Evolutionary conservation across 1,139 yeast species (phyloP), one percentile per base, ranked within the genome.

Genomic region (Arxiozyma bovina): DNA sequence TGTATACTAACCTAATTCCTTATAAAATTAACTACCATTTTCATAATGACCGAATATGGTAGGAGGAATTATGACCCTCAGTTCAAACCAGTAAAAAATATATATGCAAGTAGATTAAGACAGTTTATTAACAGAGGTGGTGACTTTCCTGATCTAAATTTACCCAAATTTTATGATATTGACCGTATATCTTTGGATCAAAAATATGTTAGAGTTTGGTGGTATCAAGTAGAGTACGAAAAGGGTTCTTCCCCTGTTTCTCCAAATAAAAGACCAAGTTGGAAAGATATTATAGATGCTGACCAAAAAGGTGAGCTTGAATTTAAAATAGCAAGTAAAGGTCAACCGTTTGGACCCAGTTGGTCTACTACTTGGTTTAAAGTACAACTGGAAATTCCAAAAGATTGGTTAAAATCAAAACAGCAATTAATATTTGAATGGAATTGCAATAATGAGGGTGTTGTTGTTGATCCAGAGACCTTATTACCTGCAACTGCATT

Each of bases 351-450:
- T 70, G 97, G 96, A 0, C 98, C 98, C 1, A 85, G 95, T 18
- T 93, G 98, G 99, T 85, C 93, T 59, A 86, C 97, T 1, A 94
- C 90, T 62, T 93, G 99, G 99, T 89, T 93, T 71, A 80, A 83
- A 62, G 74, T 91, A 45, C 72, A 77, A 27, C 71, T 87, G 58
- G 74, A 75, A 38, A 74, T 91, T 8, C 96, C 96, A 0, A 64
- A 74, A 22, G 69, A 74, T 3, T 86, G 93, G 87, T 68, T 70
- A 18, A 53, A 65, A 2, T 34, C 42, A 8, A 74, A 73, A 46
- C 78, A 77, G 45, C 77, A 77, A 56, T 77, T 90, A 48, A 74
- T 82, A 54, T 80, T 90, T 57, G 87, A 89, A 57, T 93, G 96
- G 91, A 96, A 93, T 67, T 82, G 90, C 51, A 81, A 82, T 56